Evolutionary conservation across 2,329 filamentous ascomycete genomes (phyloP).

Genomic region (Raffaelea arxii): DNA sequence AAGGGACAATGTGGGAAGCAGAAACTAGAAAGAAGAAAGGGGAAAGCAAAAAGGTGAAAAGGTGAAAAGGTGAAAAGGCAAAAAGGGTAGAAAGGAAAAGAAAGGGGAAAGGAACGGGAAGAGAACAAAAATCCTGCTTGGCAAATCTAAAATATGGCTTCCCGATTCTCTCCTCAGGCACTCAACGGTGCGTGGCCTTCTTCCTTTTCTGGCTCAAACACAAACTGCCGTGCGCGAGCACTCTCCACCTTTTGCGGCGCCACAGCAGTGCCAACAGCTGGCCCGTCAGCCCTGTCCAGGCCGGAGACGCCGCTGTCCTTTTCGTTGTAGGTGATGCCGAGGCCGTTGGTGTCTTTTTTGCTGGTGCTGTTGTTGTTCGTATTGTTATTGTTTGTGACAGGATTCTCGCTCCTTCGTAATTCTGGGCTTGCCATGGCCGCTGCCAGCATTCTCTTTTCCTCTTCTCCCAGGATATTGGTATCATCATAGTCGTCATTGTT

Average conservation of each 20-base stretch:
- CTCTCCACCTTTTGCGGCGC: constrained; percentile 18
- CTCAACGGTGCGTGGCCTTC: constrained; percentile 17
- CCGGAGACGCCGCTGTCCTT: constrained; percentile 28
- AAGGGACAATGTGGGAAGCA: not conserved
- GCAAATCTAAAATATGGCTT: not conserved
- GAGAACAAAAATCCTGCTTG: not conserved
- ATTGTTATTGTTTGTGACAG: too few species aligned
- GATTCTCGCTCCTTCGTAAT: too few species aligned
- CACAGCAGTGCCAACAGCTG: constrained; percentile 20
- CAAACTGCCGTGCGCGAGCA: constrained; percentile 19
- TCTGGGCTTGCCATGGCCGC: constrained; percentile 11
- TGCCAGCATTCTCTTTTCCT: constrained; percentile 13
- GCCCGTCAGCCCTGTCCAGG: constrained; percentile 15
- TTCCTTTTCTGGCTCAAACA: constrained; percentile 22
- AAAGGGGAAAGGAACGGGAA: not conserved
- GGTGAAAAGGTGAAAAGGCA: not conserved
- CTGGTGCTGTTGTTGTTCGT: constrained; percentile 12
- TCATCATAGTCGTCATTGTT: constrained; percentile 13
- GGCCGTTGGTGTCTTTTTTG: constrained; percentile 15
- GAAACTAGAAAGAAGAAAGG: not conserved
- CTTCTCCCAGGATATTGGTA: constrained; percentile 9
- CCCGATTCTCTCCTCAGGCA: constrained; percentile 11
- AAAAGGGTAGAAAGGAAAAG: not conserved
- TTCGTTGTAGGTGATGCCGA: constrained; percentile 28
- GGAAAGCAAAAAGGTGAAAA: not conserved